Conservation (phyloP, 345 rosid species). For the Gossypioides kirkii region DNA sequence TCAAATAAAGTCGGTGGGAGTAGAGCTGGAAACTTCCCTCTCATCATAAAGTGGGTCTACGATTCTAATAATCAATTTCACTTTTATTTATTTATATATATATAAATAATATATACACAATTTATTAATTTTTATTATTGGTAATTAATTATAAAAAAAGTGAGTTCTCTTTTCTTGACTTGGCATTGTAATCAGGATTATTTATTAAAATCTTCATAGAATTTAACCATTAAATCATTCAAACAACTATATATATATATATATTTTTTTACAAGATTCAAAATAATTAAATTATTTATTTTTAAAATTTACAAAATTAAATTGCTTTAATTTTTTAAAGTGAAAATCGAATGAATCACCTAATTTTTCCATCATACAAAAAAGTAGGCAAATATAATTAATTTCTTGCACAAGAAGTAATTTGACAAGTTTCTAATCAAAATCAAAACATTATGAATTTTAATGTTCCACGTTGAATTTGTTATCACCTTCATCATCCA, state of each 20-base stretch:
- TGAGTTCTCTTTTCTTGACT: not conserved
- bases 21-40: not conserved
- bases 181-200: not conserved
- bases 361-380: not conserved
- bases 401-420: not conserved
- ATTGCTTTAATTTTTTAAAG: no score
- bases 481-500: not conserved
- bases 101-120: no score
- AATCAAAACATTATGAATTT: not conserved
- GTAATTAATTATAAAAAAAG: not conserved
- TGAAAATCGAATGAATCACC: not conserved
- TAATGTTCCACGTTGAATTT: not conserved
- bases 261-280: no score
- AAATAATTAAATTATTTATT: no score
- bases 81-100: no score
- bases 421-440: not conserved
- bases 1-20: not conserved
- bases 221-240: not conserved
- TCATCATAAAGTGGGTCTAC: not conserved
- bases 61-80: not conserved
- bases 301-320: no score
- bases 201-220: not conserved
- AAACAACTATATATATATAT: not conserved
- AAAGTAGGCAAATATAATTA: not conserved
- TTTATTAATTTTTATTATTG: no score